Base-by-base conservation (phyloP, 2,329 filamentous ascomycete species). In the Trichoderma atroviride region DNA sequence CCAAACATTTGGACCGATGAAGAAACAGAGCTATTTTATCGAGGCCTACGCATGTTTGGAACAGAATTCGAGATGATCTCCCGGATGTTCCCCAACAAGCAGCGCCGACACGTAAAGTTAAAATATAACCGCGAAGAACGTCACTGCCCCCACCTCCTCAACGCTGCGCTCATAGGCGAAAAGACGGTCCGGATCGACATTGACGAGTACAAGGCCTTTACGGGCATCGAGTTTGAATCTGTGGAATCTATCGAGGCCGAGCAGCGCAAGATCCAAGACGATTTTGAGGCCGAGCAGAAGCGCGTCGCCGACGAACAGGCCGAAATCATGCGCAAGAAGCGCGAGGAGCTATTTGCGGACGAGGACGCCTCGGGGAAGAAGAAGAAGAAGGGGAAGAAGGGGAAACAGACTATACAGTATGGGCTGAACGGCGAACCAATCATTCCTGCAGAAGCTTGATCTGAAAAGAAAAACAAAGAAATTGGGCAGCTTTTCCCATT, bases 51-150 rank as follows among this genome's bases (percentile, higher is more conserved):
- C 69, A 91, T 91, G 85, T 94, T 93, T 75, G 93, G 93, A 68
- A 95, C 92, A 1, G 92, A 95, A 77, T 96, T 96, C 76, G 86
- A 90, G 77, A 92, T 92, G 80, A 94, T 96, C 74, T 86, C 87
- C 70, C 87, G 88, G 74, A 89, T 94, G 85, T 94, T 96, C 75
- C 87, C 89, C 1, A 86, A 87, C 72, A 89, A 91, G 75, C 91
- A 87, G 70, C 86, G 93, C 22, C 87, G 90, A 37, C 88, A 92
- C 77, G 86, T 96, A 80, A 95, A 95, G 81, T 86, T 91, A 72
- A 96, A 96, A 78, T 96, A 93, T 81, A 92, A 90, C 74, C 89
- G 90, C 71, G 93, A 96, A 79, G 92, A 96, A 80, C 85, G 88
- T 40, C 83, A 87, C 65, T 85, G 90, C 72, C 89, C 91, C 0